Conservation (phyloP, 805 yeast genomes). For the Candida caryicola region DNA sequence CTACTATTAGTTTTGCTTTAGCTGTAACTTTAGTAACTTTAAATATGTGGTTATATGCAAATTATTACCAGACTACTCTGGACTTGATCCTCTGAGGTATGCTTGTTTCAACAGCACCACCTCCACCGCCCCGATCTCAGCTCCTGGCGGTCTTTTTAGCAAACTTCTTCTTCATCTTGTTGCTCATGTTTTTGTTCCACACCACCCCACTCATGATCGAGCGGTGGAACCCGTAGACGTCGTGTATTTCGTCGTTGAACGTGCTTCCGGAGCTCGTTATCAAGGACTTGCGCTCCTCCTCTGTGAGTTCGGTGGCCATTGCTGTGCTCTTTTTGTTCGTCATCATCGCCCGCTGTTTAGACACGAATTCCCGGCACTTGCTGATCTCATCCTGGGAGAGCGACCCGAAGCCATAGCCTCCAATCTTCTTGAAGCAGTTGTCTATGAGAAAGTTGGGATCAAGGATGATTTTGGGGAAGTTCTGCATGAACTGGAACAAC, state of each 20-base stretch:
- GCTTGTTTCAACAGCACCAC: no score
- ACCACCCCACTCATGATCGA: constrained; percentile 53
- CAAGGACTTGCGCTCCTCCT: constrained; percentile 36
- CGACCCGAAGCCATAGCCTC: constrained; percentile 64
- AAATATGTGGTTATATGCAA: no score
- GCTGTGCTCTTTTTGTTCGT: constrained; percentile 24
- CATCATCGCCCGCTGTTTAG: constrained; percentile 51
- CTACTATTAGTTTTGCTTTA: no score
- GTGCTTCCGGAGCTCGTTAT: constrained; percentile 14
- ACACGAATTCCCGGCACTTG: constrained; percentile 75
- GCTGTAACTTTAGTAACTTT: no score
- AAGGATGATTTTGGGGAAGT: constrained; percentile 66
- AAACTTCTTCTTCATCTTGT: constrained; percentile 45
- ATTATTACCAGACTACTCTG: no score
- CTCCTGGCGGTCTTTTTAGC: constrained; percentile 1
- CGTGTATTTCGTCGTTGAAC: constrained; percentile 32
- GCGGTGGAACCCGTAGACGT: constrained; percentile 43
- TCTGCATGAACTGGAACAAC: constrained; percentile 81
- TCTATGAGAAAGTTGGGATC: constrained; percentile 72
- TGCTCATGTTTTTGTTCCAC: constrained; percentile 61
- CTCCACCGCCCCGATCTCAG: no score
- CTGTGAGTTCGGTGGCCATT: constrained; percentile 35
- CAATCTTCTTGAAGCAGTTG: constrained; percentile 68
- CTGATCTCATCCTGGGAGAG: constrained; percentile 79
- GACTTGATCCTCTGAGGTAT: no score